A percentile compares a stretch with the other conserved stretches of the same genome.
Evolutionary conservation across 495 filamentous ascomycete species (phyloP).

Genomic region (Hypoxylon lienhwacheense): DNA sequence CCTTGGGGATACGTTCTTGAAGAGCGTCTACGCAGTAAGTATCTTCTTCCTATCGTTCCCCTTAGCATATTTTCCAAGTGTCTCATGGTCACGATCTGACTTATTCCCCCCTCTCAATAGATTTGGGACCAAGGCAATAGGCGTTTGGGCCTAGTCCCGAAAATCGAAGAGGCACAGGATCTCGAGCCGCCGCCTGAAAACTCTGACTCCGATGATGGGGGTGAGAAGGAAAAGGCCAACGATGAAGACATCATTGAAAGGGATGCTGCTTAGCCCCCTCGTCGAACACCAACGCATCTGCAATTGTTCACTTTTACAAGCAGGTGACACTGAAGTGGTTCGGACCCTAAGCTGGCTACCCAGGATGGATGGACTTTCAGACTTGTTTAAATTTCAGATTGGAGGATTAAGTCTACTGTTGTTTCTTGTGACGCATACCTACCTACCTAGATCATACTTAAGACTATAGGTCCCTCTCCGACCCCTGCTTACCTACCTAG

Average conservation of each 20-base stretch:
- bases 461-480: too few species aligned
- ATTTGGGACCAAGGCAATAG: constrained; percentile 76
- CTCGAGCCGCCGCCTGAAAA: constrained; percentile 38
- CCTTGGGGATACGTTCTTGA: constrained; percentile 72
- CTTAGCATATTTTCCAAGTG: too few species aligned
- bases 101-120: constrained; percentile 42
- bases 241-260: constrained; percentile 16
- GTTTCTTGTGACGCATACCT: too few species aligned
- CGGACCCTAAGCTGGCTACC: too few species aligned
- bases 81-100: too few species aligned
- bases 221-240: constrained; percentile 23
- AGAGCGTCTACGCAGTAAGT: constrained; percentile 74
- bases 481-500: too few species aligned
- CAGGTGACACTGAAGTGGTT: too few species aligned
- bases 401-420: too few species aligned
- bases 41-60: neutral
- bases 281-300: too few species aligned
- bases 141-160: constrained; percentile 70
- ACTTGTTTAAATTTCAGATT: too few species aligned
- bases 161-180: constrained; percentile 61
- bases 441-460: too few species aligned
- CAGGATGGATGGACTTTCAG: too few species aligned
- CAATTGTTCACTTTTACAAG: neutral
- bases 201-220: constrained; percentile 1
- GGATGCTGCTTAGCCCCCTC: neutral